Conservation (phyloP, 2,329 filamentous ascomycete genomes). For the Paramyrothecium roridum region DNA sequence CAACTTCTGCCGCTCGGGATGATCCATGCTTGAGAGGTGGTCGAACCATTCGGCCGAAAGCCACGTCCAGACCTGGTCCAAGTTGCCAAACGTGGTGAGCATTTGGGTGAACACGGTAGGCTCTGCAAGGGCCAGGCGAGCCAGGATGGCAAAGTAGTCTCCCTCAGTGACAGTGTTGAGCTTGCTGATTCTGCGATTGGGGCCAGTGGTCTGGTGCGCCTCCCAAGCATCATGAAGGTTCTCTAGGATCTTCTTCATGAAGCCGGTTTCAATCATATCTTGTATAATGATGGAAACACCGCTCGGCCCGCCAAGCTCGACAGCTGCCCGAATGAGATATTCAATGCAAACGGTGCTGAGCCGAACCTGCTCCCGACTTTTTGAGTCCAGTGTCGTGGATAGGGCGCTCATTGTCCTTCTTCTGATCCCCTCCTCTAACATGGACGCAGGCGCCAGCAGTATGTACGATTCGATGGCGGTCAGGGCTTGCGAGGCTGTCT, state of each 20-base stretch:
- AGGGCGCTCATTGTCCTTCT: conserved; percentile 47
- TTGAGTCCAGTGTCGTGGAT: conserved; percentile 46
- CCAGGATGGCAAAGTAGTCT: conserved; percentile 81
- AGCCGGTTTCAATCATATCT: conserved; percentile 61
- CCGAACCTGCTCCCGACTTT: conserved; percentile 55
- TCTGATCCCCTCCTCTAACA: conserved; percentile 55
- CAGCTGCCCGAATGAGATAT: conserved; percentile 60
- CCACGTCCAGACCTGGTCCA: conserved; percentile 57
- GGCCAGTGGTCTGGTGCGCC: conserved; percentile 78
- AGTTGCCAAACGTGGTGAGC: conserved; percentile 41
- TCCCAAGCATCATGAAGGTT: conserved; percentile 67
- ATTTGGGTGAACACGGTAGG: conserved; percentile 65
- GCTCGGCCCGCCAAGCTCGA: conserved; percentile 56
- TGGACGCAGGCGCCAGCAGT: conserved; percentile 64
- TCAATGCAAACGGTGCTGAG: conserved; percentile 61
- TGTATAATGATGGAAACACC: conserved; percentile 62
- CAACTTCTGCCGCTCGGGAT: conserved; percentile 65
- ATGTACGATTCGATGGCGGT: conserved; percentile 69
- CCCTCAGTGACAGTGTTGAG: conserved; percentile 75
- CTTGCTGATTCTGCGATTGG: conserved; percentile 65
- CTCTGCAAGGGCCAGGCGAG: conserved; percentile 72
- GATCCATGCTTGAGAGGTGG: conserved; percentile 65
- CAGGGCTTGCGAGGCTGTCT: conserved; percentile 59
- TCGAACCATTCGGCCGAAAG: conserved; percentile 64
- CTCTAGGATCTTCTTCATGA: conserved; percentile 61